These are phyloP conservation scores for Coemansia sp. DNA, from an alignment of 192 early-diverging fungal genomes.

Conservation along the genomic window DNA sequence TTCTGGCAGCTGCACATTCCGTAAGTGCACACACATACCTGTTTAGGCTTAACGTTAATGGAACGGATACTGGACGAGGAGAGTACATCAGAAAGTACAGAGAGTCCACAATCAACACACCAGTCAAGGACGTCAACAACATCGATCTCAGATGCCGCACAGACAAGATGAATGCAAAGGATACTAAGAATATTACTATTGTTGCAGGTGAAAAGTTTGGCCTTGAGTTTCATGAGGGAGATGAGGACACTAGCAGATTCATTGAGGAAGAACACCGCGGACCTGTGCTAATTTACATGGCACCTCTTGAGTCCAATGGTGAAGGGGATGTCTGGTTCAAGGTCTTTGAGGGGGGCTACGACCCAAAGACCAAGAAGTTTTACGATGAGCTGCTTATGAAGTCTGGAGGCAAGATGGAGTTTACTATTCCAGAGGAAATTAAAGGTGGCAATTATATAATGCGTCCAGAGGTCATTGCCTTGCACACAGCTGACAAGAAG, in stretches of 20 bases:
- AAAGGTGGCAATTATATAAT: constrained; percentile 30
- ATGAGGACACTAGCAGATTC: not conserved
- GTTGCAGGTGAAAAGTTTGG: not conserved
- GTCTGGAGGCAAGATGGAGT: constrained; percentile 12
- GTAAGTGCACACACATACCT: constrained; percentile 1
- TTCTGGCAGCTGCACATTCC: not conserved
- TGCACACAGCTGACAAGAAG: constrained; percentile 16
- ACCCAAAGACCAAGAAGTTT: constrained; percentile 11
- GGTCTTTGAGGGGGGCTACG: constrained; percentile 20
- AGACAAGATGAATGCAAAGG: constrained; percentile 4
- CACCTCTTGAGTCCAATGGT: constrained; percentile 10
- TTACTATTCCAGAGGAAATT: constrained; percentile 29
- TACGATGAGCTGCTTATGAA: constrained; percentile 15
- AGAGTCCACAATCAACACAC: constrained; percentile 5
- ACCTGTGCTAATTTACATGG: constrained; percentile 24
- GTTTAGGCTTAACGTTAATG: constrained; percentile 1
- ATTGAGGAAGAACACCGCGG: constrained; percentile 23
- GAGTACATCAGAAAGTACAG: not conserved
- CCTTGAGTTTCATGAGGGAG: constrained; percentile 9
- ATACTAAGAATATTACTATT: not conserved
- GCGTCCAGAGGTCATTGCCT: constrained; percentile 26
- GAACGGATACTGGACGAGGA: not conserved
- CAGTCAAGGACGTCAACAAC: not conserved
- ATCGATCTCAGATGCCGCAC: constrained; percentile 2
- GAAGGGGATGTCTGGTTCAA: constrained; percentile 26